Evolutionary conservation across 2,329 filamentous ascomycete genomes (phyloP), one percentile per base, ranked within the genome.

Genomic region (Sporothrix curviconia): DNA sequence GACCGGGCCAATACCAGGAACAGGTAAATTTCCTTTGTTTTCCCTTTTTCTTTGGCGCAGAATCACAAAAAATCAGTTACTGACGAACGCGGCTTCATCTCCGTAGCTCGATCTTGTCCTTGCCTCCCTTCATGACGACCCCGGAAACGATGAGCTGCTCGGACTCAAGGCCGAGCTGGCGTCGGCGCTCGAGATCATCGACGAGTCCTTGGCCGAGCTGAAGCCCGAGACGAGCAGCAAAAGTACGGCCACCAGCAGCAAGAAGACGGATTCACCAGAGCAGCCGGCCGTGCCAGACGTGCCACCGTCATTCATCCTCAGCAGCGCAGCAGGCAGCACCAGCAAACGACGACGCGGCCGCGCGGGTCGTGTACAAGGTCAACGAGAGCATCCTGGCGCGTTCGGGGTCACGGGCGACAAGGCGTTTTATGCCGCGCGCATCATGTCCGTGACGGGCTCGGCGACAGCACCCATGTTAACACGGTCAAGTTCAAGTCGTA

Each of bases 401-500:
- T 72, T 99, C n/a, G n/a, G 92, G 90, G 76, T 87, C 47, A 88
- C 90, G 9, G 91, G 90, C 56, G 94, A 99, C 72, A 90, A 89
- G 67, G 82, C 82, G 24, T 96, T 92, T 74, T 97, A 97, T 74
- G 87, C 90, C 46, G 94, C 92, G 42, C 86, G 90, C 66, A 95
- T 99, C 71, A 92, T 90, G 53, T 92, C 89, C 54, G 92, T 96
- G 66, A 96, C 92, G 22, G 94, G 94, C 59, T 96, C 91, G 8
- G 86, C 87, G n/a, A 88, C 85, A 43, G 89, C 90, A 54, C 92
- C 92, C 36, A 89, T 96, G 62, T 99, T n/a, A n/a, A 96, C 71
- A 87, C 90, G 49, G 92, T 99, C 71, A 94, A 89, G 65, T 99
- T 97, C 78, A 92, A 95, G 74, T 89, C 84, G 66, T 97, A 97